Conservation (phyloP, 352 stramenopile genomes). For the Phytophthora palmivora region DNA sequence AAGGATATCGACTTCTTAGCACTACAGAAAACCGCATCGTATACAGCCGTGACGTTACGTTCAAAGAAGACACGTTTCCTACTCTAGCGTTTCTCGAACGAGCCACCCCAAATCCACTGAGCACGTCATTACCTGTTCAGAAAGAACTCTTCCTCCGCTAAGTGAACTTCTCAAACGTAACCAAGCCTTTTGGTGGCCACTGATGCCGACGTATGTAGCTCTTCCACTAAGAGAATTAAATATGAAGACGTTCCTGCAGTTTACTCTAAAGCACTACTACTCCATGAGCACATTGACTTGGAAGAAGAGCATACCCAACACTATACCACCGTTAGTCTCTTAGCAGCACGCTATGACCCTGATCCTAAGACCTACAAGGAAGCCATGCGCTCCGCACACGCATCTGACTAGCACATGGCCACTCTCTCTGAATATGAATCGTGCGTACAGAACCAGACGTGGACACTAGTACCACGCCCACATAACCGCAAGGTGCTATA, state of each 20-base stretch:
- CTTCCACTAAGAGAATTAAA: background rate
- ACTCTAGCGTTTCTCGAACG: background rate
- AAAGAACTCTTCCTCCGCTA: slow-evolving; percentile 1
- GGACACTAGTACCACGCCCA: background rate
- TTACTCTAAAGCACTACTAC: background rate
- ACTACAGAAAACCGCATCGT: slow-evolving; percentile 17
- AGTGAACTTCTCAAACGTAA: slow-evolving; percentile 2
- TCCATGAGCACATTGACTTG: slow-evolving; percentile 2
- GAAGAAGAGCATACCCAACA: slow-evolving; percentile 1
- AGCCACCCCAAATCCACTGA: background rate
- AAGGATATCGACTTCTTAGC: slow-evolving; percentile 14
- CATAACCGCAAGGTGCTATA: background rate
- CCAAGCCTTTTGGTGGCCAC: background rate
- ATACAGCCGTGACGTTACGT: slow-evolving; percentile 13
- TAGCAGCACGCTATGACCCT: background rate
- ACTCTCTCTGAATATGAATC: background rate
- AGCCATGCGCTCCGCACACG: background rate
- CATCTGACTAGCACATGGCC: background rate
- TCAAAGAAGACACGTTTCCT: slow-evolving; percentile 3
- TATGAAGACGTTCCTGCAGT: background rate
- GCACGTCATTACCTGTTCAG: background rate
- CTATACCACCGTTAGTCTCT: slow-evolving; percentile 3
- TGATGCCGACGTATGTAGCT: background rate
- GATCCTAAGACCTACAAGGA: background rate
- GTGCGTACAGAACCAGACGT: background rate